Percentiles rank a stretch among this genome's conserved stretches.
These are phyloP conservation scores for Piper betle DNA, from an alignment of 164 flowering plant genomes.

Conservation along the genomic window DNA sequence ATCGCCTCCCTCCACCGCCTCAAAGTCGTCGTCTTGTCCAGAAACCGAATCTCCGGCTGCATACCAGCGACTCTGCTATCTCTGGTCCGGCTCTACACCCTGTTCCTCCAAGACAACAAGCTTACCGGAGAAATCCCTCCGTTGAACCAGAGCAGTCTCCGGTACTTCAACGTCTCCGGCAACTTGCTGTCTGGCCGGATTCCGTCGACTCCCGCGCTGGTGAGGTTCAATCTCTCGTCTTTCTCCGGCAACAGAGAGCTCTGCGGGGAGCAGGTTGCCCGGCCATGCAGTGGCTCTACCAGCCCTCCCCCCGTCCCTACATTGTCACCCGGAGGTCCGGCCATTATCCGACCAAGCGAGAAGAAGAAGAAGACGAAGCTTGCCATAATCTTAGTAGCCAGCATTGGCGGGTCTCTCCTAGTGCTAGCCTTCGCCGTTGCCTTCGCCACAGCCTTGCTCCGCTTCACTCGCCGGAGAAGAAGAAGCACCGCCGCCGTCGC, in stretches of 20 bases:
- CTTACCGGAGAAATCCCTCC: slow-evolving; percentile 56
- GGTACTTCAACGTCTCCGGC: slow-evolving; percentile 64
- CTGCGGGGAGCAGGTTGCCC: slow-evolving; percentile 44
- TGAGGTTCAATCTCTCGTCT: slow-evolving; percentile 49
- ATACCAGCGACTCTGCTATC: slow-evolving; percentile 35
- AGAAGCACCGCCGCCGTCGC: slow-evolving; percentile 3
- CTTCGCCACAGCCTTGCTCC: slow-evolving; percentile 17
- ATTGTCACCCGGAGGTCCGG: slow-evolving; percentile 9
- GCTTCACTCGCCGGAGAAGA: slow-evolving; percentile 6
- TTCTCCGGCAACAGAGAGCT: slow-evolving; percentile 40
- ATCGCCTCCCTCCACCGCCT: slow-evolving; percentile 52
- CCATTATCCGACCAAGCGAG: neutral
- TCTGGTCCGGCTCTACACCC: slow-evolving; percentile 35
- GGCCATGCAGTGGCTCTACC: slow-evolving; percentile 19
- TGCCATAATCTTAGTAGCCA: slow-evolving; percentile 27
- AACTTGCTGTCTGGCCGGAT: slow-evolving; percentile 61
- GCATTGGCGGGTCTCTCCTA: slow-evolving; percentile 33
- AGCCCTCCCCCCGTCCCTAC: slow-evolving; percentile 8
- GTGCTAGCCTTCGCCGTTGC: slow-evolving; percentile 40
- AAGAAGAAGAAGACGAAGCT: slow-evolving; percentile 10
- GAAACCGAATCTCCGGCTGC: slow-evolving; percentile 47
- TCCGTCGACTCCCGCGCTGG: slow-evolving; percentile 41
- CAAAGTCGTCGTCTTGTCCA: slow-evolving; percentile 43
- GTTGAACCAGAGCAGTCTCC: slow-evolving; percentile 46
- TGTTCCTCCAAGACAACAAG: slow-evolving; percentile 45